phyloP scores from a whole-genome alignment of 176 grass and related monocot genomes.

The Metroxylon sagu region DNA sequence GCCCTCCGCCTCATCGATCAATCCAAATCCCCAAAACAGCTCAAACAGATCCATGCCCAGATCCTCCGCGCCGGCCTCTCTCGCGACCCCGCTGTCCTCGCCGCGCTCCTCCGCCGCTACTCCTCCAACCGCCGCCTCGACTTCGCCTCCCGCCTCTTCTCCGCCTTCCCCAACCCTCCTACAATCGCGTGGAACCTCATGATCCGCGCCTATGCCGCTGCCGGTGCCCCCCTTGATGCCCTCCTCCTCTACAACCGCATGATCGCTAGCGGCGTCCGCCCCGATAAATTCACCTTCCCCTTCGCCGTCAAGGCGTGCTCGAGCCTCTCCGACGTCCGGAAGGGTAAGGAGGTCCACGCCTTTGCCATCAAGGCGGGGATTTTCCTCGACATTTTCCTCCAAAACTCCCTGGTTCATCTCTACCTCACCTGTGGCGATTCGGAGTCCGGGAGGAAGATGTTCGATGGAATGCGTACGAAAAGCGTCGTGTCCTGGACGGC shows the following conservation, averaged over 20 bases:
- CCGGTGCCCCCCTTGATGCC: not conserved
- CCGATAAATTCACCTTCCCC: slow-evolving; percentile 25
- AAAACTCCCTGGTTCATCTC: slow-evolving; percentile 1
- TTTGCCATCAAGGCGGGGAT: not conserved
- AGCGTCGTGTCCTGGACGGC: no score
- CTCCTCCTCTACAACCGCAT: slow-evolving; percentile 11
- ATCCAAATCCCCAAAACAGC: no score
- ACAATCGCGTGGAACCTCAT: slow-evolving; percentile 9
- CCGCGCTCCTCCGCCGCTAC: no score
- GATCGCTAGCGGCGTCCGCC: slow-evolving; percentile 5
- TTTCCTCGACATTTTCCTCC: not conserved
- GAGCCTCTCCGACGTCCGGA: slow-evolving; percentile 1
- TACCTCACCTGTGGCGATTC: not conserved
- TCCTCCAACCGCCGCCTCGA: not conserved
- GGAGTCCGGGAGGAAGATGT: slow-evolving; percentile 11
- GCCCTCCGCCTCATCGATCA: no score
- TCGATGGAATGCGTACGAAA: slow-evolving; percentile 7
- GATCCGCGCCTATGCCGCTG: slow-evolving; percentile 1
- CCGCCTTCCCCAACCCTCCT: not conserved
- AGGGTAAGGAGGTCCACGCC: slow-evolving; percentile 5
- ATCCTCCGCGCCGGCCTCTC: no score
- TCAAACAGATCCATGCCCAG: no score
- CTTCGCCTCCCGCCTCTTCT: not conserved
- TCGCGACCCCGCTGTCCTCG: no score
- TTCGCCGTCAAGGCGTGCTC: slow-evolving; percentile 23